Conservation (phyloP, 2,329 filamentous ascomycete genomes). For the Teratosphaeria viscida region DNA sequence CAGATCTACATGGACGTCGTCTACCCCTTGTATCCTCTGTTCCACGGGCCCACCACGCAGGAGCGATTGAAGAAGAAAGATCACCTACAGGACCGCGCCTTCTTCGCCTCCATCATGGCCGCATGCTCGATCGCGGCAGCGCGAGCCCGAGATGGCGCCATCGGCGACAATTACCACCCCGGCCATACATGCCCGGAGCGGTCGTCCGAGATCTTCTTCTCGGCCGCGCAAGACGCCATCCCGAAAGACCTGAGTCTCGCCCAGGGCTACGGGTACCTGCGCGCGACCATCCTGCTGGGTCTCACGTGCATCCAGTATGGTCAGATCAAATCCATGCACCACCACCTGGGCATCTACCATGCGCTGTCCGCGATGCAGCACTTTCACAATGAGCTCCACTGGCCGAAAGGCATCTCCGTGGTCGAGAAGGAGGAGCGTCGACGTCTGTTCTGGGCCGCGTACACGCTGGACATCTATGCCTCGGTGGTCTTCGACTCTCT, state of each 20-base stretch:
- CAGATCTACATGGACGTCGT: conserved; percentile 44
- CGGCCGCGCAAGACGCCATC: conserved; percentile 33
- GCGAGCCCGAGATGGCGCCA: conserved; percentile 40
- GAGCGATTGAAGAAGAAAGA: conserved; percentile 32
- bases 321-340: conserved; percentile 39
- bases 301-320: conserved; percentile 44
- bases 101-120: conserved; percentile 44
- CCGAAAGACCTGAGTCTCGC: conserved; percentile 28
- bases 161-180: conserved; percentile 24
- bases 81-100: conserved; percentile 32
- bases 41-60: conserved; percentile 38
- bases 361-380: conserved; percentile 39
- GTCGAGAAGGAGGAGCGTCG: conserved; percentile 41
- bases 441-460: conserved; percentile 47
- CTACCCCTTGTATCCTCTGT: conserved; percentile 45
- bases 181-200: conserved; percentile 16
- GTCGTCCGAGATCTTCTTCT: conserved; percentile 35
- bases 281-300: conserved; percentile 39
- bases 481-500: conserved; percentile 43
- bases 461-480: conserved; percentile 46
- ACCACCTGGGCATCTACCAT: conserved; percentile 42
- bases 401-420: conserved; percentile 36
- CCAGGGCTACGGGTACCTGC: conserved; percentile 32
- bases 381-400: conserved; percentile 45
- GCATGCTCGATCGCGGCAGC: conserved; percentile 41